Evolutionary conservation across 2,329 filamentous ascomycete species (phyloP), one percentile per base, ranked within the genome.

Genomic region (Aspergillus clavatus): DNA sequence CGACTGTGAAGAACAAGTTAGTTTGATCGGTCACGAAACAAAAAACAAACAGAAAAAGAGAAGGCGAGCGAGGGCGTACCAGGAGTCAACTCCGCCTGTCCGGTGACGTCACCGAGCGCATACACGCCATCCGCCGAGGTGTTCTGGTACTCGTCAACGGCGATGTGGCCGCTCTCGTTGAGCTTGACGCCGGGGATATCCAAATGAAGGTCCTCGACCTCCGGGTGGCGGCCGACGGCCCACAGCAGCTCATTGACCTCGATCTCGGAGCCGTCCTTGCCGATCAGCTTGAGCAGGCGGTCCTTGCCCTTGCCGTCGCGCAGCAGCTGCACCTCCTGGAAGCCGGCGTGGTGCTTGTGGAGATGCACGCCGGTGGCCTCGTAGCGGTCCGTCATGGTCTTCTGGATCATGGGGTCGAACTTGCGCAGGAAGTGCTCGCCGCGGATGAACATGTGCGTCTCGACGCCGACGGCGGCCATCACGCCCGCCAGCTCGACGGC

Each of bases 381-480:
- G 50, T 78, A 78, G 31, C 72, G 67, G 44, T 71, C 67, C 10
- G 73, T 77, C 68, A 77, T 70, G 10, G 73, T 76, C 40, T 74
- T 62, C 54, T 75, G 73, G 40, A 77, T 60, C 72, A 76, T 76
- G 1, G 73, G 72, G 57, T 77, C 74, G 53, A 77, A 77, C 50
- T 71, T 75, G 49, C 74, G 65, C 51, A 77, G 57, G 49, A 77
- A 73, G 10, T 59, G 69, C 31, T 75, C 60, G 7, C 70, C 69
- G 10, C 74, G 69, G 51, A 76, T 74, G 56, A 75, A 75, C 67
- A 76, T 65, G 58, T 76, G 72, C 2, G 72, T 73, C 50, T 76
- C 73, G 11, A 74, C 72, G 12, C 74, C 71, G 29, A 73, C 62
- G 2, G 74, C 70, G 43, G 73, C 69, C 62, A 76, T 60, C 33